These are phyloP conservation scores for Pleurotus sapidus DNA, from an alignment of 768 basidiomycete species.

Conservation along the genomic window DNA sequence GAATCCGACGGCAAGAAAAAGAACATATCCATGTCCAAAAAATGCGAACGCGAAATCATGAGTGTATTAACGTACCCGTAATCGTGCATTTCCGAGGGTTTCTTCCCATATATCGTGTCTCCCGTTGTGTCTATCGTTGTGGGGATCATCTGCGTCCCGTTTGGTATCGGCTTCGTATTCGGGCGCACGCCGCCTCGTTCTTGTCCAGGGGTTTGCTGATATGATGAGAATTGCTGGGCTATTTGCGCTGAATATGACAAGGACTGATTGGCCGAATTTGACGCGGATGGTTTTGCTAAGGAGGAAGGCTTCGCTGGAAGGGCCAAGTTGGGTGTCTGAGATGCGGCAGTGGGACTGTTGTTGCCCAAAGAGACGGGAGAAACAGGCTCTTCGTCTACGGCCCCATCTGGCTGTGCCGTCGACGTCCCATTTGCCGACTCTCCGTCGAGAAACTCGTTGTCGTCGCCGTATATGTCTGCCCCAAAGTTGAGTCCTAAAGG, in stretches of 20 bases:
- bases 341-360: slow-evolving; percentile 7
- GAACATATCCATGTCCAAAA: slow-evolving; percentile 10
- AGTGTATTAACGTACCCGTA: slow-evolving; percentile 62
- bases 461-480: slow-evolving; percentile 54
- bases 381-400: slow-evolving; percentile 16
- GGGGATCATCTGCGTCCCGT: slow-evolving; percentile 31
- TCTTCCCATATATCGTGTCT: slow-evolving; percentile 50
- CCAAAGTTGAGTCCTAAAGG: not conserved
- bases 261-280: slow-evolving; percentile 19
- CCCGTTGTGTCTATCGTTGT: slow-evolving; percentile 19
- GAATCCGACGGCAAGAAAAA: slow-evolving; percentile 19
- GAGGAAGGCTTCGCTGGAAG: slow-evolving; percentile 21
- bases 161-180: slow-evolving; percentile 21
- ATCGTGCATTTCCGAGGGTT: slow-evolving; percentile 76
- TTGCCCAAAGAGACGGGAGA: slow-evolving; percentile 8
- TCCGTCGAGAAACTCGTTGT: slow-evolving; percentile 37
- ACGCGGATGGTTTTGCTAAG: slow-evolving; percentile 23
- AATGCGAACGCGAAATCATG: slow-evolving; percentile 2
- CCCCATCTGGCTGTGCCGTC: slow-evolving; percentile 28
- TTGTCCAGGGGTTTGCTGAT: slow-evolving; percentile 65
- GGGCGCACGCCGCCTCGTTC: slow-evolving; percentile 41
- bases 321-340: slow-evolving; percentile 12
- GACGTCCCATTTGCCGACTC: slow-evolving; percentile 14
- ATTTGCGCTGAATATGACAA: slow-evolving; percentile 64
- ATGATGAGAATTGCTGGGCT: slow-evolving; percentile 62